A percentile compares a stretch with the other conserved stretches of the same genome.
These are phyloP conservation scores for Sclerotinia nivalis DNA, from an alignment of 2,329 filamentous ascomycete genomes.

Conservation along the genomic window DNA sequence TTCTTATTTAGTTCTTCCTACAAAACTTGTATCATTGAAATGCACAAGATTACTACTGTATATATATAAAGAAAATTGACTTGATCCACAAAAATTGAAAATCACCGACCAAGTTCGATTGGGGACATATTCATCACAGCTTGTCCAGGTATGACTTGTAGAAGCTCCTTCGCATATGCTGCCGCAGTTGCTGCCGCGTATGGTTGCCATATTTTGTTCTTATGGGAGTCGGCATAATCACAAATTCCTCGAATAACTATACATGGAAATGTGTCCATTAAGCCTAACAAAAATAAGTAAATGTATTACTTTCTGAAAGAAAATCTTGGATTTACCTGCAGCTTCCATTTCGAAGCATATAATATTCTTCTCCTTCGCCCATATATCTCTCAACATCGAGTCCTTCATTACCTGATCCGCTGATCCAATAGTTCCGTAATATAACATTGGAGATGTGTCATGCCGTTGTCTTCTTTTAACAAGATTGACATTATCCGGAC, in stretches of 20 bases:
- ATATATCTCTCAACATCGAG: conserved; percentile 8
- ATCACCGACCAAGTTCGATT: conserved; percentile 15
- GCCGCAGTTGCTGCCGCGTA: conserved; percentile 27
- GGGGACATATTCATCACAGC: conserved; percentile 1
- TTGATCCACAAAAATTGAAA: not conserved
- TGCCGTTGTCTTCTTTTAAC: conserved; percentile 1
- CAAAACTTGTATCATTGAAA: not conserved
- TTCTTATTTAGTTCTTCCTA: not conserved
- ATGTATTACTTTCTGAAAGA: not conserved
- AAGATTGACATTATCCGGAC: conserved; percentile 7
- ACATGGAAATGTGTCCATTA: conserved; percentile 28
- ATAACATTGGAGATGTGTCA: conserved; percentile 43
- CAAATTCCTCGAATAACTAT: conserved; percentile 27
- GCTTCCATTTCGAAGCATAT: conserved; percentile 27
- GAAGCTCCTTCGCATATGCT: conserved; percentile 26
- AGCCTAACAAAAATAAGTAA: conserved; percentile 1
- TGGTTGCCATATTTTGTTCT: conserved; percentile 26
- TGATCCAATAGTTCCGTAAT: conserved; percentile 23
- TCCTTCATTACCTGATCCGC: conserved; percentile 25
- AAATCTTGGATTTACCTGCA: conserved; percentile 15
- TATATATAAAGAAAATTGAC: not conserved
- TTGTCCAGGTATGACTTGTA: conserved; percentile 11
- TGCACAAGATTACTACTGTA: not conserved
- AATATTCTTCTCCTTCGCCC: conserved; percentile 11
- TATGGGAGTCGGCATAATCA: conserved; percentile 29